These are phyloP conservation scores for Viola odorata DNA, from an alignment of 345 rosid genomes.

Conservation along the genomic window DNA sequence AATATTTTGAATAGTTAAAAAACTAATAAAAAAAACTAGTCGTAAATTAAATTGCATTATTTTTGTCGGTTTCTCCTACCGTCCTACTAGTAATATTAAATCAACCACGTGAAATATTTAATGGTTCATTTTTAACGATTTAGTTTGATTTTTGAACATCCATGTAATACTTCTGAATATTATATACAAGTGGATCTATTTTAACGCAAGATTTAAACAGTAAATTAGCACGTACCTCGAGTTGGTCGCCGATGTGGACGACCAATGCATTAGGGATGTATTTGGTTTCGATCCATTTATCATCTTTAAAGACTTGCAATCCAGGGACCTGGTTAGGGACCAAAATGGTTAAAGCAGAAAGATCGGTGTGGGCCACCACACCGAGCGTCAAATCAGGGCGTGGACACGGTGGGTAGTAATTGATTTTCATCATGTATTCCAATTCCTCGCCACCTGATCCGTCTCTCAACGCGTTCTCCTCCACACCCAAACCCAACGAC, in stretches of 20 bases:
- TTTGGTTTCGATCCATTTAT: constrained; percentile 58
- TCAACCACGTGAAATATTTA: too few relatives aligned
- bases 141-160: background rate
- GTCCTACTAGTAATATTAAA: too few relatives aligned
- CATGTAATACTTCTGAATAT: background rate
- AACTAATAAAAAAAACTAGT: too few relatives aligned
- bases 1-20: too few relatives aligned
- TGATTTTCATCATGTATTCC: constrained; percentile 70
- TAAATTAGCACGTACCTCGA: too few relatives aligned
- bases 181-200: background rate
- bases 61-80: too few relatives aligned
- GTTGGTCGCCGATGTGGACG: constrained; percentile 79
- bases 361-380: constrained; percentile 75
- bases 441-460: constrained; percentile 58
- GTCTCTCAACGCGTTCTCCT: constrained; percentile 38
- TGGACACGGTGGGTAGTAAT: constrained; percentile 87
- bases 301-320: constrained; percentile 67
- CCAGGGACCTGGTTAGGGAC: constrained; percentile 86
- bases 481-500: constrained; percentile 62
- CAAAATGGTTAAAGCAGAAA: constrained; percentile 63
- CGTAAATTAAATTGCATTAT: too few relatives aligned
- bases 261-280: constrained; percentile 72
- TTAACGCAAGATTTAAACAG: background rate
- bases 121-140: too few relatives aligned
- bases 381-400: constrained; percentile 82